Percentiles rank a stretch among this genome's conserved stretches.
phyloP scores from a whole-genome alignment of 148 eudicot genomes.

The Tetragonia tetragonoides region DNA sequence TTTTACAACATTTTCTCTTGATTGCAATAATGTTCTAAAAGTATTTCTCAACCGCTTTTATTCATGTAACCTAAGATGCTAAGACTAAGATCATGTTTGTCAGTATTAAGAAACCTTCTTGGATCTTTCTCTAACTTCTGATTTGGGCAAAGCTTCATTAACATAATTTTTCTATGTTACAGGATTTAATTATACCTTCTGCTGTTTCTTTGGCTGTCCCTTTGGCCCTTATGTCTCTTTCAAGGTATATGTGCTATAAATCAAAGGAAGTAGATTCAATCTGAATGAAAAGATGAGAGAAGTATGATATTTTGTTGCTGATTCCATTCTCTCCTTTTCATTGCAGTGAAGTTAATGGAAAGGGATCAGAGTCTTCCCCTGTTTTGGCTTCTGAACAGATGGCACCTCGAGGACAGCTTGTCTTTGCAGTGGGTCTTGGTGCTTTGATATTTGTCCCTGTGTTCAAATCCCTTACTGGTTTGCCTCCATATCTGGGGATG shows the following conservation, averaged over 20 bases:
- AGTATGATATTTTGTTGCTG: slow-evolving; percentile 13
- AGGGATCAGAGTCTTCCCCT: slow-evolving; percentile 48
- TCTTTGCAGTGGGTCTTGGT: slow-evolving; percentile 79
- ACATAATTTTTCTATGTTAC: slow-evolving; percentile 20
- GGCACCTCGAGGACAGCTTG: slow-evolving; percentile 97
- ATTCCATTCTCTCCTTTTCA: slow-evolving; percentile 15
- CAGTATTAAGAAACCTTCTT: background rate
- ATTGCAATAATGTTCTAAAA: too few species aligned
- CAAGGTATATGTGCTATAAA: slow-evolving; percentile 50
- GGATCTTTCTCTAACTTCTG: background rate
- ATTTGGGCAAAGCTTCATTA: background rate
- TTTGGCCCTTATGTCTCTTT: slow-evolving; percentile 81
- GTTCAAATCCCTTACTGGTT: slow-evolving; percentile 82
- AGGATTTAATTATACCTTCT: slow-evolving; percentile 73
- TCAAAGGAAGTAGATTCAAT: background rate
- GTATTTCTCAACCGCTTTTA: too few species aligned
- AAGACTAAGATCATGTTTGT: too few species aligned
- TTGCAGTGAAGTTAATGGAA: slow-evolving; percentile 82
- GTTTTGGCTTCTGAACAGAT: slow-evolving; percentile 85
- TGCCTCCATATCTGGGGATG: slow-evolving; percentile 97
- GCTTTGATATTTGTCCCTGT: slow-evolving; percentile 90
- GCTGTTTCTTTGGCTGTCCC: slow-evolving; percentile 88
- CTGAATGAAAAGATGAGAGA: slow-evolving; percentile 9
- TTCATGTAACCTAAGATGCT: too few species aligned
- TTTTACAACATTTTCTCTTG: too few species aligned